Evolutionary conservation across 106 monocot genomes (phyloP), one percentile per base, ranked within the genome.

Genomic region (Iris macrosiphon): DNA sequence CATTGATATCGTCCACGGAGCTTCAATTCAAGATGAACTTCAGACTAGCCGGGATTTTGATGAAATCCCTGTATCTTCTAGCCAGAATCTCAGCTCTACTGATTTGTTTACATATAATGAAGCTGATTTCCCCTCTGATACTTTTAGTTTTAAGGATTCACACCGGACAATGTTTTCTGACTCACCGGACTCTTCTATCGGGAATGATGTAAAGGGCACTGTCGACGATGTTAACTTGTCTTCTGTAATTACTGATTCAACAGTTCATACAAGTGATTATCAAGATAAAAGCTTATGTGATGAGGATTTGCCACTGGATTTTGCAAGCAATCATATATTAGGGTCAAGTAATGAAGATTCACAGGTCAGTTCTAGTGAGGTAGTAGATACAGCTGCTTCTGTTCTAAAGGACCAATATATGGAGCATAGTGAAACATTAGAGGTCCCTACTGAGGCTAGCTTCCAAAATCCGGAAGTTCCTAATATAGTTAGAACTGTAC

Each of bases 261-360:
- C 31, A 21, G 49, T 29, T 66, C 30, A 40, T 31, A 57, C 21
- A 7, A 45, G 20, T 53, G 40, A 58, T 18, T 21, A 16, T 44
- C 41, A 53, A 44, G 63, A 69, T 17, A 55, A 23, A 69, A 55
- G 9, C 30, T 31, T 43, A 35, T 12, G 6, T 65, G n/a, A 27
- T 40, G 6, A n/a, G 41, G 43, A 60, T 7, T 15, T 19, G 47
- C 40, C 58, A 10, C 43, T 43, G 45, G 44, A 57, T 62, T 42
- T 52, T 17, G 54, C 52, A 10, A 55, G 30, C 18, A 52, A 31
- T 68, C 17, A 8, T 27, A 21, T 44, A 45, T 35, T 57, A 48
- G 76, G 68, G 32, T 59, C 77, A 32, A 57, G 46, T 38, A 38
- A 62, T 60, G 41, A 64, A 56, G 55, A 43, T 40, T 70, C 66